Conservation (phyloP, 768 basidiomycete genomes). For the Rhodotorula paludigena region DNA sequence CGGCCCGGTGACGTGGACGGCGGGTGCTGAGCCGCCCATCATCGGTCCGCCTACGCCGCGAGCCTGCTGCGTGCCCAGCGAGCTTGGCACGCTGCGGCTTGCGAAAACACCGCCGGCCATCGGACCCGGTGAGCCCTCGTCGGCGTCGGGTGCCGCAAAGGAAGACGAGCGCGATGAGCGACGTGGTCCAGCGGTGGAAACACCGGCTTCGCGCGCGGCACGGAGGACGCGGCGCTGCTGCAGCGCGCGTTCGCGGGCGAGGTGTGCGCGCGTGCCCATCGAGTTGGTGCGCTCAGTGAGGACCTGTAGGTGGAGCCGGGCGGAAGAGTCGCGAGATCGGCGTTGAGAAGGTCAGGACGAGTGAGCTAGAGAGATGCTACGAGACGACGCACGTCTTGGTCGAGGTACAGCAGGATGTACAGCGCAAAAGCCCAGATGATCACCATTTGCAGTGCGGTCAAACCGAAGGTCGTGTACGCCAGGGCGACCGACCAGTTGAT, state of each 20-base stretch:
- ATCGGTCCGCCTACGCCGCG: slow-evolving; percentile 17
- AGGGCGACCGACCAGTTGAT: slow-evolving; percentile 35
- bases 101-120: slow-evolving; percentile 18
- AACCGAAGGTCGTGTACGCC: slow-evolving; percentile 33
- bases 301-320: slow-evolving; percentile 45
- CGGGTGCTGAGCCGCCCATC: slow-evolving; percentile 17
- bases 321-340: too few species aligned
- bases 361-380: slow-evolving; percentile 56
- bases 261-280: slow-evolving; percentile 34
- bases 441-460: slow-evolving; percentile 18
- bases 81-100: slow-evolving; percentile 8
- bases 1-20: background rate
- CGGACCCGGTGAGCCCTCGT: background rate
- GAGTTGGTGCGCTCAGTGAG: slow-evolving; percentile 34
- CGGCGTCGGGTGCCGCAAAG: slow-evolving; percentile 4
- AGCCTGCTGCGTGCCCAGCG: background rate
- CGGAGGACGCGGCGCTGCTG: slow-evolving; percentile 18
- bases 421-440: slow-evolving; percentile 50
- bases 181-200: slow-evolving; percentile 3
- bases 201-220: background rate
- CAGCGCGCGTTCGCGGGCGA: slow-evolving; percentile 18
- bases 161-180: slow-evolving; percentile 8
- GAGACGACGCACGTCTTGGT: slow-evolving; percentile 57
- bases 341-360: slow-evolving; percentile 37
- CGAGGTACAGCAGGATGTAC: slow-evolving; percentile 57